These are phyloP conservation scores for Cladosporium sp. DNA, from an alignment of 2,329 filamentous ascomycete species.

Conservation along the genomic window DNA sequence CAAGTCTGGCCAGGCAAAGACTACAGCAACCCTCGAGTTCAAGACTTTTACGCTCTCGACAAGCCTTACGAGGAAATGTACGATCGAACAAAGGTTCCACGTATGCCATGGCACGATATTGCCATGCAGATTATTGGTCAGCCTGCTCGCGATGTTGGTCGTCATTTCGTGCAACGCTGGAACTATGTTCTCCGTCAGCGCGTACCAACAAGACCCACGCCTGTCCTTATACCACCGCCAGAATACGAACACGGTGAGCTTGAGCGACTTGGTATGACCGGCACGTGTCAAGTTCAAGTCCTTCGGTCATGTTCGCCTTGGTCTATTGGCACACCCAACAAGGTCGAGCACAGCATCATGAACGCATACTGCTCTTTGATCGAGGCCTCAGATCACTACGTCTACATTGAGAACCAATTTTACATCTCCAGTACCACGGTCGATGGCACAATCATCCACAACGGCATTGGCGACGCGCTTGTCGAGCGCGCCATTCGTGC, in stretches of 20 bases:
- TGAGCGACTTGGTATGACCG: constrained; percentile 81
- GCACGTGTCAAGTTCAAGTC: constrained; percentile 96
- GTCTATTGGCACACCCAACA: constrained; percentile 82
- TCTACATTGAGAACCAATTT: constrained; percentile 99
- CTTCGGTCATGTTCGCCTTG: constrained; percentile 85
- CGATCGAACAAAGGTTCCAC: constrained; percentile 79
- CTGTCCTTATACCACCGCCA: constrained; percentile 88
- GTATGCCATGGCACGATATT: constrained; percentile 99
- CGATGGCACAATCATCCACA: constrained; percentile 82
- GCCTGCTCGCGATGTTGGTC: constrained; percentile 86
- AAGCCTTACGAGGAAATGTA: constrained; percentile 99
- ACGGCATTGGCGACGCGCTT: constrained; percentile 90
- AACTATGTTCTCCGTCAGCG: constrained; percentile 93
- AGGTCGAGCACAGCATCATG: constrained; percentile 92
- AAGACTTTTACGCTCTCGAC: constrained; percentile 90
- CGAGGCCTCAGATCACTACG: constrained; percentile 91
- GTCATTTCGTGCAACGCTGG: constrained; percentile 97
- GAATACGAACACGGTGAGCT: constrained; percentile 87
- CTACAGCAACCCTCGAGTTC: constrained; percentile 93
- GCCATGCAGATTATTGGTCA: constrained; percentile 97
- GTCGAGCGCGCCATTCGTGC: constrained; percentile 89
- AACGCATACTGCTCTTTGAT: constrained; percentile 95
- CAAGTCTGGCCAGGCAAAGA: constrained; percentile 98
- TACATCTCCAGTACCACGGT: constrained; percentile 93
- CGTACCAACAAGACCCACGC: constrained; percentile 89